Percentiles rank a stretch among this genome's conserved stretches.
Evolutionary conservation across 2,329 filamentous ascomycete species (phyloP).

Genomic region (Fusarium sp.): DNA sequence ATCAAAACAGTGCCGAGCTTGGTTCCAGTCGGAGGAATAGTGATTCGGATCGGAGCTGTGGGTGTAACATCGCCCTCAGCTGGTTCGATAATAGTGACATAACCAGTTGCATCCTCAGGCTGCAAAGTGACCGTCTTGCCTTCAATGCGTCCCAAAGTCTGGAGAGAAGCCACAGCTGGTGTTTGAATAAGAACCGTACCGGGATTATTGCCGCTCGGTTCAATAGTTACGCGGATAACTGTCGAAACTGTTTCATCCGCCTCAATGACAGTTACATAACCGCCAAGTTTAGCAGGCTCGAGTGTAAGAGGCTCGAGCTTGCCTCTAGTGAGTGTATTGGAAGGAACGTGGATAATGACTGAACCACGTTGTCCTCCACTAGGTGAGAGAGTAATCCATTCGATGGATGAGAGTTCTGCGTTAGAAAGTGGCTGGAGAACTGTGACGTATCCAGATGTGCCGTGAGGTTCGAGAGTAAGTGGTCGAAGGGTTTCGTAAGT

Average conservation of each 20-base stretch:
- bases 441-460: constrained; percentile 28
- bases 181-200: constrained; percentile 42
- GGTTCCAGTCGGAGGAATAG: constrained; percentile 33
- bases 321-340: neutral
- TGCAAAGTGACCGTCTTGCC: constrained; percentile 32
- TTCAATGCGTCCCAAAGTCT: neutral
- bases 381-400: constrained; percentile 27
- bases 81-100: constrained; percentile 38
- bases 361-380: constrained; percentile 35
- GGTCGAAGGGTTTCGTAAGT: constrained; percentile 2
- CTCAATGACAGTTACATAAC: constrained; percentile 34
- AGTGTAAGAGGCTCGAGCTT: constrained; percentile 16
- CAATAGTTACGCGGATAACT: constrained; percentile 21
- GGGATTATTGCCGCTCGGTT: constrained; percentile 16
- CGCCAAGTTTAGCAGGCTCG: constrained; percentile 12
- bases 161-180: neutral
- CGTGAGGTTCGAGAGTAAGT: constrained; percentile 25
- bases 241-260: constrained; percentile 1
- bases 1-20: constrained; percentile 39
- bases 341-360: constrained; percentile 34
- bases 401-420: neutral
- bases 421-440: constrained; percentile 26
- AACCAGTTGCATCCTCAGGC: constrained; percentile 17
- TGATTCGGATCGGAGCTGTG: constrained; percentile 31
- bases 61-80: constrained; percentile 15